Evolutionary conservation across 2,329 filamentous ascomycete species (phyloP), one percentile per base, ranked within the genome.

Genomic region (Paraconiothyrium sp.): DNA sequence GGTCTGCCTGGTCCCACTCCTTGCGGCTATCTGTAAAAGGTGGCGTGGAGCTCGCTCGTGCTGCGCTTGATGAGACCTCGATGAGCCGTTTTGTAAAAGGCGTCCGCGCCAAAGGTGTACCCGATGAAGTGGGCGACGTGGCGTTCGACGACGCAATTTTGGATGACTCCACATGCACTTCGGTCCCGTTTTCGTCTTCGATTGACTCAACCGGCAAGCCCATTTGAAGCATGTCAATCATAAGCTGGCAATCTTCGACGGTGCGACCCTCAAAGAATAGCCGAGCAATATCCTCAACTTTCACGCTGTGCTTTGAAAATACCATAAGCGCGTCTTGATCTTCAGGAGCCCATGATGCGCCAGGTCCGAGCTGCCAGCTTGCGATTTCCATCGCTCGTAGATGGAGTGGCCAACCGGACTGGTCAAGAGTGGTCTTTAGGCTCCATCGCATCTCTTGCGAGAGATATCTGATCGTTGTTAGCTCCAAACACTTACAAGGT

Each of bases 221-320:
- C 8, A 39, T 10, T 27, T 44, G 20, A 11, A 46, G 9, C 1
- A 8, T 14, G 0, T 34, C 37, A 8, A 55, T 22, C 7, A 10
- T 32, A 34, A 6, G 16, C 20, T 55, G 37, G 34, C 52, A 55
- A 10, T 55, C 52, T 3, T 34, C 16, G 4, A 34, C 39, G 16
- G 52, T 55, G 27, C 52, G 52, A 11, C 52, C 52, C 39, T 55
- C 52, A 11, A 46, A 55, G 52, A 55, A 55, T 1, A 46, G 2
- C 3, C 35, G 5, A 5, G 52, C 39, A 14, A 55, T 35, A 11
- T 55, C 52, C 27, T 55, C 37, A 27, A 22, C 14, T 24, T 55
- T 35, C 14, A 55, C 52, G 4, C n/a, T 39, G 14, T 44, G 16
- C 13, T 13, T n/a, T 34, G 27, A 35, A 1, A 55, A 16, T 24